Base-by-base conservation (phyloP, 306 rosid species). In the Neltuma alba region DNA sequence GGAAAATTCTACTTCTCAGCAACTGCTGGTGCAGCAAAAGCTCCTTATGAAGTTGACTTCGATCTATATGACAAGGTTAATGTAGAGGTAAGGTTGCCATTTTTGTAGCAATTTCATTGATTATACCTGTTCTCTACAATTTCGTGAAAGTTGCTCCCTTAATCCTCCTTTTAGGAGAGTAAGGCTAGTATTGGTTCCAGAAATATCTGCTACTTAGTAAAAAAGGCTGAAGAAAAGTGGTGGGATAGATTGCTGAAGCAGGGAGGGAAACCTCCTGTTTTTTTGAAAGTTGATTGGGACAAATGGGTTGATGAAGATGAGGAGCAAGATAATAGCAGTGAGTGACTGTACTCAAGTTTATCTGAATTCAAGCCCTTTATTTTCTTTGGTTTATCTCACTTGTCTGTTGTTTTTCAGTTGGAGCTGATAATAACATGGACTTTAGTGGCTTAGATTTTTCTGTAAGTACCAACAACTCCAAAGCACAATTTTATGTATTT, bases 221-320 rank as follows among this genome's bases (percentile, higher is more conserved):
- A 79, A 52, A 92, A 92, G 72, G 84, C 87, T 11, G 93, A 92
- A 83, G 47, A 38, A 71, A 88, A 88, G 84, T 87, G 93, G 93
- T 90, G 95, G 95, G 83, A 73, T 80, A 85, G 91, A 70, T 70
- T 92, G 79, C 65, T 90, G 70, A 86, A 90, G 85, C 92, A 88
- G 65, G 88, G 76, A 58, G 95, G 90, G 70, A 90, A 82, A 63
- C 57, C 91, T 76, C 97, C 95, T 41, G 68, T 82, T 15, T 92
- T 87, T 62, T 41, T 92, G 75, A 90, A 87, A 84, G 91, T 90
- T 75, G 97, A 92, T 85, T 92, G 97, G 97, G 85, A 89, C 74
- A 92, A 87, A 79, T 92, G 96, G 97, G 84, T 85, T 54, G 97
- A 92, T 82, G 97, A 92, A 82, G 96, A 90, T 48, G 97, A 90